These are phyloP conservation scores for Hyphopichia burtonii DNA, from an alignment of 1,139 yeast genomes.

Conservation along the genomic window DNA sequence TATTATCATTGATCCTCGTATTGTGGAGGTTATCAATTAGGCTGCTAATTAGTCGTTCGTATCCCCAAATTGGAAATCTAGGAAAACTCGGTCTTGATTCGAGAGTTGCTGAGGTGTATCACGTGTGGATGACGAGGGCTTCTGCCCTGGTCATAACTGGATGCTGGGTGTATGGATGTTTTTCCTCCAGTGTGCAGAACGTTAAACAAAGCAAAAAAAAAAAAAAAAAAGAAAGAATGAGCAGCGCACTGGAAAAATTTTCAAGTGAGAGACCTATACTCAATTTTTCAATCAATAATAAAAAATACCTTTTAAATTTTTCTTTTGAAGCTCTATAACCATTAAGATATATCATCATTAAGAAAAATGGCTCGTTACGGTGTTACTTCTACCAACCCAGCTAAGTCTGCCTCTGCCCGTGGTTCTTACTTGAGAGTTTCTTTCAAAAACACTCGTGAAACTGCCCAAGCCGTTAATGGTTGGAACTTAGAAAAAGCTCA, in stretches of 20 bases:
- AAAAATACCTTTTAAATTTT: background rate
- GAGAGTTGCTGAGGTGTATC: no score
- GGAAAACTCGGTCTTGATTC: background rate
- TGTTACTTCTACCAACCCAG: conserved; percentile 98
- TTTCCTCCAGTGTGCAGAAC: no score
- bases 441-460: conserved; percentile 99
- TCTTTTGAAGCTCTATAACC: background rate
- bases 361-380: conserved; percentile 78
- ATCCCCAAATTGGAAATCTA: background rate
- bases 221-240: background rate
- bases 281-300: background rate
- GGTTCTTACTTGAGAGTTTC: conserved; percentile 99
- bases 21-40: no score
- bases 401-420: conserved; percentile 98
- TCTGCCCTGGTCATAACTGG: no score
- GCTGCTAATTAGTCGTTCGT: no score
- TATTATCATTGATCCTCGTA: no score
- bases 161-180: no score
- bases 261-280: background rate
- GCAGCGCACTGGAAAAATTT: background rate
- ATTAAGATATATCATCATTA: conserved; percentile 3
- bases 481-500: conserved; percentile 97
- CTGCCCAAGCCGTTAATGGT: conserved; percentile 97
- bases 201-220: background rate
- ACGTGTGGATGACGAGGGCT: no score